A percentile compares a stretch with the other conserved stretches of the same genome.
phyloP scores from a whole-genome alignment of 2,329 filamentous ascomycete species.

The Aspergillus texensis region DNA sequence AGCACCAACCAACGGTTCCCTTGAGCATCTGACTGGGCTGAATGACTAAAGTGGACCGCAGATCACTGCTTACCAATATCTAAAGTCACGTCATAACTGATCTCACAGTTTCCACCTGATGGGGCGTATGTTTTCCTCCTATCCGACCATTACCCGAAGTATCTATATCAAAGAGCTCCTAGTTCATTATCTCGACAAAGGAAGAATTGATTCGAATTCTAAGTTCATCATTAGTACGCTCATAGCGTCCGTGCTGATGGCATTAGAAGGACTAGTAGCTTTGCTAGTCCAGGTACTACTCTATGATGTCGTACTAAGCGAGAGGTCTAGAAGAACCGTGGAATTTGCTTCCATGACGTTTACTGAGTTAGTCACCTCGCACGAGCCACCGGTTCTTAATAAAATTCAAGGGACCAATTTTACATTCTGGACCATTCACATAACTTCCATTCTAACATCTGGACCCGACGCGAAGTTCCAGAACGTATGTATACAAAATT shows the following conservation, averaged over 20 bases:
- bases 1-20: not conserved
- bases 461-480: not conserved
- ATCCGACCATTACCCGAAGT: not conserved
- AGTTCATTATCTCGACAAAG: too few relatives aligned
- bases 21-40: not conserved
- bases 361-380: not conserved
- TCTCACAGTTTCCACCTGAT: not conserved
- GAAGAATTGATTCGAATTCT: not conserved
- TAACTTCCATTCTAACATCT: not conserved
- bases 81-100: constrained; percentile 1
- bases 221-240: constrained; percentile 18
- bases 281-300: not conserved
- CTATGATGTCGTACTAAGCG: constrained; percentile 6
- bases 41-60: not conserved
- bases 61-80: not conserved
- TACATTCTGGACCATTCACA: not conserved
- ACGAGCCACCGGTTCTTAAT: not conserved
- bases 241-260: constrained; percentile 3
- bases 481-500: not conserved
- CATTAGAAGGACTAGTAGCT: not conserved
- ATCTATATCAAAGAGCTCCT: too few relatives aligned
- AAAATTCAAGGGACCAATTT: not conserved
- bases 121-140: not conserved
- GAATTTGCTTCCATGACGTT: constrained; percentile 3
- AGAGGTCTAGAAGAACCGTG: constrained; percentile 1